Evolutionary conservation across 176 grass and related monocot species (phyloP), one percentile per base, ranked within the genome.

Genomic region (Eleusine indica): DNA sequence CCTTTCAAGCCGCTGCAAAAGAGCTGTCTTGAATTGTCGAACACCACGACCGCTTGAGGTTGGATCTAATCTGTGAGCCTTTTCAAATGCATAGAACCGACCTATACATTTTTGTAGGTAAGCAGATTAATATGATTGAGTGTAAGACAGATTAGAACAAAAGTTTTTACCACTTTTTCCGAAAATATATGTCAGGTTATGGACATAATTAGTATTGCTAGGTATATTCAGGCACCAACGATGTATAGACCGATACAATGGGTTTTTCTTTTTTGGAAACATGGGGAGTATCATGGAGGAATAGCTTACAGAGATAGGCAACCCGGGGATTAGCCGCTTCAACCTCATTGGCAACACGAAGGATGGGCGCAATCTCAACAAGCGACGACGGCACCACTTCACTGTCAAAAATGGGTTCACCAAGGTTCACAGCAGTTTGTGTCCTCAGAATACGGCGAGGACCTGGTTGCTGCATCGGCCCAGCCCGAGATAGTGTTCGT

Each of bases 61-160:
- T 61, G 96, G 93, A 86, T 98, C 96, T 63, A 95, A 70, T 75
- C 85, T 95, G 82, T 98, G 96, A 81, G 96, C 96, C 88, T 95
- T 95, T 76, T 98, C 93, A 82, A 98, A 98, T 65, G 96, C 96
- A 65, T 95, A 98, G 85, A 98, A 98, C 22, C 96, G 91, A 49
- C 96, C 96, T 98, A 87, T 70, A 10, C 86, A 94, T 80, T 19
- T 70, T 76, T 76, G 40, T 52, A 83, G 25, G 84, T 48, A 81
- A 46, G n/a, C 16, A 77, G 32, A 81, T 74, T 40, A 86, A 35
- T 54, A 51, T 84, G 18, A 86, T 35, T 74, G 46, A 88, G 72
- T 47, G 68, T 30, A 74, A 28, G 9, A 32, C 53, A 28, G 66
- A 53, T 60, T 2, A 38, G 11, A 83, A 49, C 66, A 44, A 79